These are phyloP conservation scores for Calonectria hawksworthii DNA, from an alignment of 2,329 filamentous ascomycete species.

Conservation along the genomic window DNA sequence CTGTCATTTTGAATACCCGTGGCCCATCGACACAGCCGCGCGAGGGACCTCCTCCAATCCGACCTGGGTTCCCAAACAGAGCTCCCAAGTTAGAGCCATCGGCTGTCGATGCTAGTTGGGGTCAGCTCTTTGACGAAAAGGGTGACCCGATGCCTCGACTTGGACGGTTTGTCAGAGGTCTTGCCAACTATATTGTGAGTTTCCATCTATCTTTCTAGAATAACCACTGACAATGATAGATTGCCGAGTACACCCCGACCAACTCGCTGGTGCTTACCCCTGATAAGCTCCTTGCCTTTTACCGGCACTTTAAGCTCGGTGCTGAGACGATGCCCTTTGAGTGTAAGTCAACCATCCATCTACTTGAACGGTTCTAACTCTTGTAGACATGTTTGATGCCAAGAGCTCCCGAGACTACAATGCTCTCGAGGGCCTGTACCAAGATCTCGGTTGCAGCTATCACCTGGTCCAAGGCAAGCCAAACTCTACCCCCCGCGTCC, in stretches of 20 bases:
- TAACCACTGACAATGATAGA: slow-evolving; percentile 40
- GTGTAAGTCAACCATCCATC: slow-evolving; percentile 59
- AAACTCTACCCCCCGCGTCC: slow-evolving; percentile 69
- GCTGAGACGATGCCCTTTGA: slow-evolving; percentile 79
- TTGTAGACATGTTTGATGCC: slow-evolving; percentile 66
- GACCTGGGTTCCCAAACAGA: slow-evolving; percentile 21
- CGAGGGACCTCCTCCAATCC: slow-evolving; percentile 13
- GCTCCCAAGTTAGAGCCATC: slow-evolving; percentile 32
- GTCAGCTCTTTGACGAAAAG: slow-evolving; percentile 77
- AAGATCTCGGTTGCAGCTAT: slow-evolving; percentile 69
- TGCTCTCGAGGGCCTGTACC: slow-evolving; percentile 64
- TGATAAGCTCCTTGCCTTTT: slow-evolving; percentile 81
- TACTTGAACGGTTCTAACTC: not conserved
- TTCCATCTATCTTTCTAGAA: no score
- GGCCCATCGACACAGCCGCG: slow-evolving; percentile 19
- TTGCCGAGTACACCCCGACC: slow-evolving; percentile 48
- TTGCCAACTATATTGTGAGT: slow-evolving; percentile 79
- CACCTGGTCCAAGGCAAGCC: slow-evolving; percentile 72
- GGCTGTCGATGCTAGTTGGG: slow-evolving; percentile 81
- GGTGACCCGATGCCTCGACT: slow-evolving; percentile 78
- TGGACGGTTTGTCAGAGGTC: slow-evolving; percentile 78
- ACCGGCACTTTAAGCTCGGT: slow-evolving; percentile 74
- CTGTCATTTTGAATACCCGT: slow-evolving; percentile 43
- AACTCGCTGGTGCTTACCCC: slow-evolving; percentile 77
- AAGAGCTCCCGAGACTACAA: slow-evolving; percentile 41